These are phyloP conservation scores for Actinidia polygama DNA, from an alignment of 179 eudicot species.

Conservation along the genomic window DNA sequence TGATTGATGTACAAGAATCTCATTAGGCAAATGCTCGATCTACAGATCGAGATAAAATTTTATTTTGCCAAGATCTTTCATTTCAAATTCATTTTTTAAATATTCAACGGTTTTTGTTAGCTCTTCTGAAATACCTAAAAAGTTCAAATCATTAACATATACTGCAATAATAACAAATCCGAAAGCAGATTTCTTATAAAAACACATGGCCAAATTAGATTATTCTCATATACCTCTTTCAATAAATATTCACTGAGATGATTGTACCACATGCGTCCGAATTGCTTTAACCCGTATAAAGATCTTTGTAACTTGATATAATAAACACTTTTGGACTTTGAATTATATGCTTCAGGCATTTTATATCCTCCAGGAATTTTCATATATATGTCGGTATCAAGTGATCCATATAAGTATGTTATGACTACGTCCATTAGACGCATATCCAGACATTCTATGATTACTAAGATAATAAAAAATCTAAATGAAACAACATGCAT, in stretches of 20 bases:
- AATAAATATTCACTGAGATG: background rate
- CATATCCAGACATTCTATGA: background rate
- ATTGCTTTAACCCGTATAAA: background rate
- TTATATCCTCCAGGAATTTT: background rate
- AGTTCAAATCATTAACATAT: constrained; percentile 13
- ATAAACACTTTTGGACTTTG: background rate
- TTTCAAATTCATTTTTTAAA: background rate
- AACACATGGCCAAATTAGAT: constrained; percentile 8
- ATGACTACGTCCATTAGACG: background rate
- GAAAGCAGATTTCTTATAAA: background rate
- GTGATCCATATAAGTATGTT: background rate
- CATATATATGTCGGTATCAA: background rate
- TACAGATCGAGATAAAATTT: background rate
- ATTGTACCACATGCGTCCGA: background rate
- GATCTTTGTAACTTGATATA: background rate
- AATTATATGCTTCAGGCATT: background rate
- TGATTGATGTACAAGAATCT: background rate
- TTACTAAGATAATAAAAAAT: background rate
- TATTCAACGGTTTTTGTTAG: background rate
- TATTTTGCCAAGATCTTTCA: constrained; percentile 11
- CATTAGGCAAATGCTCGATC: background rate
- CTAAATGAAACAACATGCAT: background rate
- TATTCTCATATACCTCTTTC: background rate
- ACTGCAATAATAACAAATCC: constrained; percentile 3
- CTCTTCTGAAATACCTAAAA: constrained; percentile 2